These are phyloP conservation scores for Ascoidea asiatica DNA, from an alignment of 805 yeast genomes.

Conservation along the genomic window DNA sequence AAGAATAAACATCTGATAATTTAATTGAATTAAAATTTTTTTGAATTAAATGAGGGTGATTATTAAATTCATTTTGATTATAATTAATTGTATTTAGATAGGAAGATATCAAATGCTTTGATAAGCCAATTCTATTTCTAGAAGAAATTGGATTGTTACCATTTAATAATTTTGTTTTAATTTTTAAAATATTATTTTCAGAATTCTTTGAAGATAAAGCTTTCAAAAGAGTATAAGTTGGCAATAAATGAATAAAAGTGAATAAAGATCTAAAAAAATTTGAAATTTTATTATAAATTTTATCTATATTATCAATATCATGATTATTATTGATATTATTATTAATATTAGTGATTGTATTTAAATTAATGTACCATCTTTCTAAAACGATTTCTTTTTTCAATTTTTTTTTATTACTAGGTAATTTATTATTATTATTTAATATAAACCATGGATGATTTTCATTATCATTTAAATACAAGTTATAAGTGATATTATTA, in stretches of 20 bases:
- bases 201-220: conserved; percentile 24
- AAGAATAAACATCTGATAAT: neutral
- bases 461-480: conserved; percentile 42
- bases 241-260: conserved; percentile 54
- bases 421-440: no score
- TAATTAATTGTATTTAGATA: conserved; percentile 20
- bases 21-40: no score
- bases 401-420: conserved; percentile 44
- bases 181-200: conserved; percentile 19
- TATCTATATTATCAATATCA: conserved; percentile 15
- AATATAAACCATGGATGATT: conserved; percentile 38
- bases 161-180: conserved; percentile 55
- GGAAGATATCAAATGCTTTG: conserved; percentile 42
- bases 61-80: conserved; percentile 14
- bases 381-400: conserved; percentile 85
- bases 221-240: conserved; percentile 48
- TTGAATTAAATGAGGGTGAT: neutral
- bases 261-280: conserved; percentile 63
- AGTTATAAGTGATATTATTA: conserved; percentile 5
- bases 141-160: conserved; percentile 71
- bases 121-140: conserved; percentile 74
- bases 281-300: conserved; percentile 61
- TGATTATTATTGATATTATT: conserved; percentile 1
- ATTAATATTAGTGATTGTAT: conserved; percentile 26
- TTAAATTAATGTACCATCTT: conserved; percentile 84